Evolutionary conservation across 2,329 filamentous ascomycete species (phyloP), one percentile per base, ranked within the genome.

Genomic region (Colletotrichum ledebouriae): DNA sequence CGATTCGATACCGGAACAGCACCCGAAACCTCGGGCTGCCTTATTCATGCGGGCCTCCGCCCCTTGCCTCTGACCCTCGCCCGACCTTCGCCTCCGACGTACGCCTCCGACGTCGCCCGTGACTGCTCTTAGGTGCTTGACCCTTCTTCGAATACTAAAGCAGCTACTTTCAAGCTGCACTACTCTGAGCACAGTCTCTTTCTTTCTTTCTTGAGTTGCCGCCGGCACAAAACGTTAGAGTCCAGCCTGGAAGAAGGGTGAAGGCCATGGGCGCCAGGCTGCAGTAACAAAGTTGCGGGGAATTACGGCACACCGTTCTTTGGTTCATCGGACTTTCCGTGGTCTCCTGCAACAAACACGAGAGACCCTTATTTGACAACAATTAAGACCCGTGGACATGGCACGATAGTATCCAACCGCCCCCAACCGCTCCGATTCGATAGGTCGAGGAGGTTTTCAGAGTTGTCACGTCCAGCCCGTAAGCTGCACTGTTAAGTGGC

Each of bases 321-420:
- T 42, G 37, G 63, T 42, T 59, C 60, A 59, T 64, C 60, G 39
- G 53, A 59, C 60, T 53, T 67, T 44, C 64, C 60, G 50, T 56
- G 39, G 17, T 47, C 29, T 29, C 37, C 42, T 52, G 34, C 52
- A 46, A 37, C 29, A 67, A 61, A 61, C 59, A 52, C 52, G 59
- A 67, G 25, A 62, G 25, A 22, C 41, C 63, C 58, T 56, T 62
- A 62, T 59, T 57, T 33, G 50, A 42, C 25, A 22, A 34, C 42
- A n/a, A 58, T 39, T 52, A 63, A 63, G 59, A 52, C 63, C 59
- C 59, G 34, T 44, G 59, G 50, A 25, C 42, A 62, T 62, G 63
- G 49, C 50, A 66, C 42, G 58, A 62, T 66, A 42, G 29, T 56
- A 12, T 33, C 42, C 49, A 62, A 42, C 64, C 37, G 37, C 22